A percentile compares a stretch with the other conserved stretches of the same genome.
phyloP scores from a whole-genome alignment of 306 rosid genomes.

The Castanea sativa region DNA sequence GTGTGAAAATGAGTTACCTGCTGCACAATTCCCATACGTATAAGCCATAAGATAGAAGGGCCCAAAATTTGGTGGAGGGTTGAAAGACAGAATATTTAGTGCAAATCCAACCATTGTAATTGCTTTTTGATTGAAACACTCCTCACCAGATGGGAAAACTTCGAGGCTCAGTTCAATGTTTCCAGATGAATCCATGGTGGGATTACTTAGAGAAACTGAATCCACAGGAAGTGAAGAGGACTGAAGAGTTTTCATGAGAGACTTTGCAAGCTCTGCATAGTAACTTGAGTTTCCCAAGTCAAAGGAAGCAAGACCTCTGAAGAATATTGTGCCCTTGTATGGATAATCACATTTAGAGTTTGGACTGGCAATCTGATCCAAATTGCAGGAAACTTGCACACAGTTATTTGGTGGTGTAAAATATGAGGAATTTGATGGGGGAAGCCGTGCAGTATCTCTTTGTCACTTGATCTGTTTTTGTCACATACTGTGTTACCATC shows the following conservation, averaged over 20 bases:
- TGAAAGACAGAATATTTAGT: constrained; percentile 49
- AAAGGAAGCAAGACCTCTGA: constrained; percentile 59
- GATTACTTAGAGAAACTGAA: constrained; percentile 46
- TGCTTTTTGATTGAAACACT: constrained; percentile 42
- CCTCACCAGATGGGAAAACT: constrained; percentile 50
- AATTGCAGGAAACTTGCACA: constrained; percentile 24
- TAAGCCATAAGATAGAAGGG: constrained; percentile 35
- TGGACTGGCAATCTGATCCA: constrained; percentile 45
- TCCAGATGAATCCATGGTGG: constrained; percentile 9
- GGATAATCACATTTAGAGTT: constrained; percentile 67
- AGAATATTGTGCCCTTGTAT: constrained; percentile 49
- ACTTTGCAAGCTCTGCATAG: constrained; percentile 21
- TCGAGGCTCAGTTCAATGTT: constrained; percentile 40
- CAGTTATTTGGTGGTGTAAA: constrained; percentile 32
- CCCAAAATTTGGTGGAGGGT: constrained; percentile 40
- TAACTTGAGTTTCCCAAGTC: constrained; percentile 30
- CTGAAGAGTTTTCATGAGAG: constrained; percentile 18
- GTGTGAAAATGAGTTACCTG: constrained; percentile 32
- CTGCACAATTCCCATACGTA: constrained; percentile 14
- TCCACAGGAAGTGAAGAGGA: constrained; percentile 25
- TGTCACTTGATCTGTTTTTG: constrained; percentile 13
- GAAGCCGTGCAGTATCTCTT: constrained; percentile 35
- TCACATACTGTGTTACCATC: constrained; percentile 47
- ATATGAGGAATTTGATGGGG: constrained; percentile 20
- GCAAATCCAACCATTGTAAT: constrained; percentile 35